These are phyloP conservation scores for Penicillium sp. DNA, from an alignment of 2,329 filamentous ascomycete species.

Conservation along the genomic window DNA sequence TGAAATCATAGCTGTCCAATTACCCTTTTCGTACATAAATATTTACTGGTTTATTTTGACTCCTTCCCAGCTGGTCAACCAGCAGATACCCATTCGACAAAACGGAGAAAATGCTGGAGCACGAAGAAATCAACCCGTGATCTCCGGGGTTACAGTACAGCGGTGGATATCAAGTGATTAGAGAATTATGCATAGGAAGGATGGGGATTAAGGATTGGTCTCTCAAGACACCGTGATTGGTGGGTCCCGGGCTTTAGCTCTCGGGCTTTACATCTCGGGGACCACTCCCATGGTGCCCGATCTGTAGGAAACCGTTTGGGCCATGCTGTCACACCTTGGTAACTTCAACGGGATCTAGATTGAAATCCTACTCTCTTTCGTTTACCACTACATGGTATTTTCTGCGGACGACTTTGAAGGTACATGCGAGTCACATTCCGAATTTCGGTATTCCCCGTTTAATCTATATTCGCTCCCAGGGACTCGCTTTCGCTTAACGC, in stretches of 20 bases:
- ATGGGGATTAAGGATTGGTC: neutral
- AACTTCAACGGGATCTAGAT: neutral
- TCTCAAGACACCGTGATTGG: slow-evolving; percentile 14
- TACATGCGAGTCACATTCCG: no score
- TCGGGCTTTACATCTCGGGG: slow-evolving; percentile 30
- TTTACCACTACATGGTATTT: no score
- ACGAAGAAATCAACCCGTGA: neutral
- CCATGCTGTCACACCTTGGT: neutral
- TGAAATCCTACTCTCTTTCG: neutral
- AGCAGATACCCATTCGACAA: no score
- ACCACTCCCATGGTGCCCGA: slow-evolving; percentile 28
- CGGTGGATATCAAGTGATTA: neutral
- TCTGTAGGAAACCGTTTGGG: slow-evolving; percentile 26
- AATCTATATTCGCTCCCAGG: neutral
- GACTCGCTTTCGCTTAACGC: neutral
- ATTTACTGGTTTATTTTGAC: no score
- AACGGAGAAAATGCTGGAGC: neutral
- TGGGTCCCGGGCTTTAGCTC: neutral
- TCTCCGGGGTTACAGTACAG: neutral
- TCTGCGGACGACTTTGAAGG: no score
- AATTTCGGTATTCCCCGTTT: no score
- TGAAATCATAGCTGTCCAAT: neutral
- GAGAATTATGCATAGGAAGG: neutral
- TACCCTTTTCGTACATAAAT: neutral
- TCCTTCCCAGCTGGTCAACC: no score